Conservation (phyloP, 2,329 filamentous ascomycete genomes). For the Rhynchosporium graminicola region DNA sequence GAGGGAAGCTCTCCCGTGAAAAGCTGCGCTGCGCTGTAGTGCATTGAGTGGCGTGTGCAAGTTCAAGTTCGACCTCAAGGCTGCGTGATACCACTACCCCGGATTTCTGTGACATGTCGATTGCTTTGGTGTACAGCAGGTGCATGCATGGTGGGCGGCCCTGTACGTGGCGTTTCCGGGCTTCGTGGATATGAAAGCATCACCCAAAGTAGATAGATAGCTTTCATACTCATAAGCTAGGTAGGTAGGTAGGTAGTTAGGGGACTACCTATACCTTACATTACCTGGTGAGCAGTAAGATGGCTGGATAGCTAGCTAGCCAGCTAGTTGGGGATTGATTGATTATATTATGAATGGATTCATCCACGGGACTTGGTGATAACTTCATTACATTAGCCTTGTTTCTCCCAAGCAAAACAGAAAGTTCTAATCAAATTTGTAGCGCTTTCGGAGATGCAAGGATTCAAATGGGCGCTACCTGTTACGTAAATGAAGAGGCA, state of each 20-base stretch:
- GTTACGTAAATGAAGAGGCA: slow-evolving; percentile 5
- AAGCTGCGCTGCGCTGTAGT: neutral
- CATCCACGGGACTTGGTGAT: too few relatives aligned
- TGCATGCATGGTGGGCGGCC: neutral
- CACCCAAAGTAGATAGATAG: too few relatives aligned
- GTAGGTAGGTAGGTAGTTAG: too few relatives aligned
- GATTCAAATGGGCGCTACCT: neutral
- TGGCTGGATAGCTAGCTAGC: neutral
- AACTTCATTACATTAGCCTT: neutral
- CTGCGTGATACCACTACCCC: slow-evolving; percentile 28
- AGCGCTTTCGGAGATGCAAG: slow-evolving; percentile 7
- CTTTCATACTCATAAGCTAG: too few relatives aligned
- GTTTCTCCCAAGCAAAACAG: neutral
- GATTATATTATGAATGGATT: too few relatives aligned
- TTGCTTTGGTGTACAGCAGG: slow-evolving; percentile 28
- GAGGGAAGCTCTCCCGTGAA: neutral
- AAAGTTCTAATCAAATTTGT: neutral
- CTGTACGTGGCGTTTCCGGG: slow-evolving; percentile 2
- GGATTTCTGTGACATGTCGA: slow-evolving; percentile 36
- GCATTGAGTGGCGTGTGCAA: neutral
- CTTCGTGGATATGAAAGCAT: neutral
- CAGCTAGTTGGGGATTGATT: too few relatives aligned
- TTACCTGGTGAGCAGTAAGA: neutral
- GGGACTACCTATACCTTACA: too few relatives aligned
- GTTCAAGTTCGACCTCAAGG: neutral